These are phyloP conservation scores for Exophiala lecanii-corni DNA, from an alignment of 2,329 filamentous ascomycete species.

Conservation along the genomic window DNA sequence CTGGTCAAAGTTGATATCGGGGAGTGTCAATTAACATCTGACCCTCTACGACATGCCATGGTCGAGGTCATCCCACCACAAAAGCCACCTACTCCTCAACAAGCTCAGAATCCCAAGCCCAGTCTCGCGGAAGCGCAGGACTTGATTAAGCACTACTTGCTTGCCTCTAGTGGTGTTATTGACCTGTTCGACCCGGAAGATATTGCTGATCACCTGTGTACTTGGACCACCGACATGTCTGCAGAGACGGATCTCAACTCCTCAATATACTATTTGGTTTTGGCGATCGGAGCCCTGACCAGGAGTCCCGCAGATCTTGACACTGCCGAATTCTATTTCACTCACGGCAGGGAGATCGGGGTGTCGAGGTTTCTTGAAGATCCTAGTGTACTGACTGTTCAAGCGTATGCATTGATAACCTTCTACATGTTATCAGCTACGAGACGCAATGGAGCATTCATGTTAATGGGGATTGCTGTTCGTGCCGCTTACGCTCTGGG, in stretches of 20 bases:
- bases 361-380: slow-evolving; percentile 45
- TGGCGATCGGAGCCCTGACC: slow-evolving; percentile 43
- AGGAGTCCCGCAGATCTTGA: slow-evolving; percentile 36
- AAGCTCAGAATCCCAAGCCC: slow-evolving; percentile 28
- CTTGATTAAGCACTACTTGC: slow-evolving; percentile 40
- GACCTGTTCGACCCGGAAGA: slow-evolving; percentile 47
- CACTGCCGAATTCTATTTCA: slow-evolving; percentile 45
- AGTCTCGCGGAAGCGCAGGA: slow-evolving; percentile 37
- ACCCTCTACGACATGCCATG: slow-evolving; percentile 40
- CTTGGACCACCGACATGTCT: slow-evolving; percentile 35
- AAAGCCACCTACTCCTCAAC: slow-evolving; percentile 14
- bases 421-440: slow-evolving; percentile 50
- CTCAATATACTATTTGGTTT: slow-evolving; percentile 48
- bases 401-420: slow-evolving; percentile 49
- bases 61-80: slow-evolving; percentile 30
- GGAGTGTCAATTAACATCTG: slow-evolving; percentile 38
- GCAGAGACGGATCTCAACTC: slow-evolving; percentile 36
- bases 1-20: slow-evolving; percentile 45
- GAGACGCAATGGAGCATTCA: slow-evolving; percentile 50
- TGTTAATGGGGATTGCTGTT: slow-evolving; percentile 50
- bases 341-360: slow-evolving; percentile 41
- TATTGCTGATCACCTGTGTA: slow-evolving; percentile 36
- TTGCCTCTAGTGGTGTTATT: slow-evolving; percentile 46
- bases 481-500: slow-evolving; percentile 50
- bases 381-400: slow-evolving; percentile 48